Evolutionary conservation across 495 filamentous ascomycete species (phyloP), one percentile per base, ranked within the genome.

Genomic region (Glutinoglossum americanum): DNA sequence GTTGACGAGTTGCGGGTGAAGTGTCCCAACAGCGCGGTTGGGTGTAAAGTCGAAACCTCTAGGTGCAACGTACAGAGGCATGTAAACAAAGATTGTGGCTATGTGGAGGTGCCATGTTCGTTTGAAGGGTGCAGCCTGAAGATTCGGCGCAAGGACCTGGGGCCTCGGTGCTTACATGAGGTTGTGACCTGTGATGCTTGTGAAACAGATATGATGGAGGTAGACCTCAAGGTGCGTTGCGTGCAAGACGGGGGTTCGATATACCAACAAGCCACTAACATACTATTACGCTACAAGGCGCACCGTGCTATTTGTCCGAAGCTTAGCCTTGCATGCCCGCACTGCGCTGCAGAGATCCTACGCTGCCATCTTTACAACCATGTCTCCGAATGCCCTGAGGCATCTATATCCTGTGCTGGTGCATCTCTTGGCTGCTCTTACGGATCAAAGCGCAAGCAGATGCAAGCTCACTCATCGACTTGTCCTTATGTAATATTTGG

Each of bases 1-100:
- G 79, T 89, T 45, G 84, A 92, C 62, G 85, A 82, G 57, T 74
- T 94, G 23, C 64, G 72, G 35, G 88, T 87, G 59, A 75, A 74
- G 57, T 94, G 88, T 67, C 85, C 85, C 0, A 80, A 81, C 48
- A 65, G 63, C 8, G 58, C 64, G 19, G 73, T 75, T 23, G 85
- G 85, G 0, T 94, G 88, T 68, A 65, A 70, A 28, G 72, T 80
- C 37, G 66, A 78, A 30, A 70, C 83, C 51, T 70, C 80, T 27
- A 72, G 88, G 23, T 79, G 80, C 48, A 76, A 85, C 61, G 72
- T 92, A 45, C 75, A 82, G 62, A 76, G 79, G 51, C 88, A 94
- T 66, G 75, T 87, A 49, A 74, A 82, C 55, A 81, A 80, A 59
- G 83, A 88, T 64, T 94, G 88, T 66, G 74, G 73, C 8, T 83